A percentile compares a stretch with the other conserved stretches of the same genome.
These are phyloP conservation scores for Marasmius fiardii DNA, from an alignment of 1,284 basidiomycete species.

Conservation along the genomic window DNA sequence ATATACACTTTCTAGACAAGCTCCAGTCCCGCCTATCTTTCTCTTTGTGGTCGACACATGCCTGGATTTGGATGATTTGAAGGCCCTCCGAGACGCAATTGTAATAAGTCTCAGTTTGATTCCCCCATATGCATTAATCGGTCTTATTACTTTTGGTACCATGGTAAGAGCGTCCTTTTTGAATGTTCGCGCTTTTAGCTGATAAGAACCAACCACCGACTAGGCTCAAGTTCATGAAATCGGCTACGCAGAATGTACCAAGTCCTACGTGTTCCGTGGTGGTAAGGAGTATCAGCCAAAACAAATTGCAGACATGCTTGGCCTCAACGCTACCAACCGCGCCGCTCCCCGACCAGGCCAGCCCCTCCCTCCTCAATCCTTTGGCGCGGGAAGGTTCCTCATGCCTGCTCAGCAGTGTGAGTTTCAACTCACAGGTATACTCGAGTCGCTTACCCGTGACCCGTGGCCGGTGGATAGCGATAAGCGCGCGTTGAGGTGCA, in stretches of 20 bases:
- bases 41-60: conserved; percentile 98
- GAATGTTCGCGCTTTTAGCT: neutral
- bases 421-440: conserved; percentile 93
- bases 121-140: conserved; percentile 92
- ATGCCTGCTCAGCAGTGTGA: conserved; percentile 93
- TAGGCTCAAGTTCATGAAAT: conserved; percentile 99
- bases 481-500: conserved; percentile 93
- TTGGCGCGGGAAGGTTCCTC: conserved; percentile 91
- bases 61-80: conserved; percentile 94
- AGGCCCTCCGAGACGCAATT: conserved; percentile 90
- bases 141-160: conserved; percentile 94
- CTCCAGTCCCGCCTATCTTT: conserved; percentile 93
- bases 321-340: conserved; percentile 74
- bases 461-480: conserved; percentile 98
- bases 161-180: conserved; percentile 61
- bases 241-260: conserved; percentile 94
- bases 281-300: conserved; percentile 98
- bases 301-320: conserved; percentile 98
- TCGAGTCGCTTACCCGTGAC: conserved; percentile 88
- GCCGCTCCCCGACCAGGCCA: conserved; percentile 84
- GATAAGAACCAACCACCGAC: conserved; percentile 2
- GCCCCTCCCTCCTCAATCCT: conserved; percentile 79
- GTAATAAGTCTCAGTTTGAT: conserved; percentile 92
- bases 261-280: conserved; percentile 98
- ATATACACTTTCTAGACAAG: conserved; percentile 92